Conservation (phyloP, 257 asterid species). For the Nicotiana benthamiana region DNA sequence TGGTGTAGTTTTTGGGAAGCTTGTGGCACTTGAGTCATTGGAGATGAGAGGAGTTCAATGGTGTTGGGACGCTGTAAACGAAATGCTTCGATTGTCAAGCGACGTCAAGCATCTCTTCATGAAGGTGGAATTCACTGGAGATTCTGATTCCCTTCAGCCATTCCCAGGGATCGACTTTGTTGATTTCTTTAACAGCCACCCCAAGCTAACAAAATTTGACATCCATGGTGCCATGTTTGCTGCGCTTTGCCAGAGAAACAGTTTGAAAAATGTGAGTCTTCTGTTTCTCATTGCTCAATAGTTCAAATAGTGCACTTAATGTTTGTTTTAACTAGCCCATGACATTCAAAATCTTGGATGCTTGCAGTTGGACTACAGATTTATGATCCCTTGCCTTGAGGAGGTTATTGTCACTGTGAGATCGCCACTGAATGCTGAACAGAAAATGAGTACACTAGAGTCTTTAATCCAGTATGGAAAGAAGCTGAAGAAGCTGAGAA, state of each 20-base stretch:
- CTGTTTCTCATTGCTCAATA: background rate
- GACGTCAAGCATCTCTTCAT: constrained; percentile 86
- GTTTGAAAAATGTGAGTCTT: constrained; percentile 76
- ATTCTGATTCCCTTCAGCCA: constrained; percentile 56
- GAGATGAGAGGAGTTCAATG: constrained; percentile 85
- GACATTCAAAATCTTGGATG: background rate
- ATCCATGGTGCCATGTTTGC: constrained; percentile 98
- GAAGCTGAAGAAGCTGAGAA: constrained; percentile 63
- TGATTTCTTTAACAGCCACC: constrained; percentile 88
- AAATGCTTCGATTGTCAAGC: constrained; percentile 68
- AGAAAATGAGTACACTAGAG: constrained; percentile 80
- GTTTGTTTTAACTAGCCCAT: background rate
- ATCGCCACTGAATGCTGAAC: constrained; percentile 93
- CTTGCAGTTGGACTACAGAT: constrained; percentile 64
- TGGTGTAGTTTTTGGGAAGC: constrained; percentile 70
- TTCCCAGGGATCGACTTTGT: constrained; percentile 88
- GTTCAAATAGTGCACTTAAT: background rate
- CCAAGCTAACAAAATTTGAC: constrained; percentile 70
- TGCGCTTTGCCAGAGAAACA: constrained; percentile 90
- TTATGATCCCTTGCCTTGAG: constrained; percentile 68
- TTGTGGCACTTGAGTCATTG: constrained; percentile 59
- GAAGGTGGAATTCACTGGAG: constrained; percentile 94
- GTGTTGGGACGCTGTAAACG: constrained; percentile 85
- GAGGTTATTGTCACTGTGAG: constrained; percentile 71
- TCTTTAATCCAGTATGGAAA: constrained; percentile 54